Conservation (phyloP, 179 eudicot species). For the Patellifolia procumbens region DNA sequence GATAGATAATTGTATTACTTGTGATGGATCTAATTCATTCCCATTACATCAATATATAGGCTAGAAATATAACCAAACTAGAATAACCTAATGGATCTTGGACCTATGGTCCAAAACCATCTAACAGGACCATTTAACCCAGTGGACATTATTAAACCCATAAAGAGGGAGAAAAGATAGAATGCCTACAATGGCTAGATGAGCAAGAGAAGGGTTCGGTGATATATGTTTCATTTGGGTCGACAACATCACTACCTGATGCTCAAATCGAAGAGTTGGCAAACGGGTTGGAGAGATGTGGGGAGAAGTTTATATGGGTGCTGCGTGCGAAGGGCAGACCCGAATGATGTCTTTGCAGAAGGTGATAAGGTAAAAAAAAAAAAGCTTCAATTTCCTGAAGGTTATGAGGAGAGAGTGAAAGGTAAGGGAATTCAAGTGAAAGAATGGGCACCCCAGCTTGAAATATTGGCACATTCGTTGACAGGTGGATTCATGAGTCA, state of each 20-base stretch:
- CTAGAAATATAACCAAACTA: no score
- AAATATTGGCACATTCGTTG: neutral
- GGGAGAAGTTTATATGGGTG: constrained; percentile 18
- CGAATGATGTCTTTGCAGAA: constrained; percentile 25
- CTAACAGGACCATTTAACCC: constrained; percentile 44
- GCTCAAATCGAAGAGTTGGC: constrained; percentile 9
- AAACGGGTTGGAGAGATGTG: constrained; percentile 2
- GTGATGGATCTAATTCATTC: no score
- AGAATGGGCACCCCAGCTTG: constrained; percentile 3
- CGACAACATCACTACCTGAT: constrained; percentile 38
- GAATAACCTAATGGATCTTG: no score
- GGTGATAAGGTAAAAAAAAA: constrained; percentile 27
- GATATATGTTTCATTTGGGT: constrained; percentile 56
- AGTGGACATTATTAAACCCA: neutral
- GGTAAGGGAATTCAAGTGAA: neutral
- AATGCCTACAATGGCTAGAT: constrained; percentile 48
- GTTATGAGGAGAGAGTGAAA: neutral
- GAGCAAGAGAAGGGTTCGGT: constrained; percentile 31
- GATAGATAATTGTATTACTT: no score
- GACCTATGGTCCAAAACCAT: no score
- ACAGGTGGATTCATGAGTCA: constrained; percentile 19
- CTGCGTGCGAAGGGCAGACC: constrained; percentile 26
- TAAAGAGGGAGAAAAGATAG: constrained; percentile 11
- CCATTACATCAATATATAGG: no score
- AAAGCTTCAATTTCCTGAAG: neutral